These are phyloP conservation scores for Pseudogymnoascus verrucosus DNA, from an alignment of 2,329 filamentous ascomycete genomes.

Conservation along the genomic window DNA sequence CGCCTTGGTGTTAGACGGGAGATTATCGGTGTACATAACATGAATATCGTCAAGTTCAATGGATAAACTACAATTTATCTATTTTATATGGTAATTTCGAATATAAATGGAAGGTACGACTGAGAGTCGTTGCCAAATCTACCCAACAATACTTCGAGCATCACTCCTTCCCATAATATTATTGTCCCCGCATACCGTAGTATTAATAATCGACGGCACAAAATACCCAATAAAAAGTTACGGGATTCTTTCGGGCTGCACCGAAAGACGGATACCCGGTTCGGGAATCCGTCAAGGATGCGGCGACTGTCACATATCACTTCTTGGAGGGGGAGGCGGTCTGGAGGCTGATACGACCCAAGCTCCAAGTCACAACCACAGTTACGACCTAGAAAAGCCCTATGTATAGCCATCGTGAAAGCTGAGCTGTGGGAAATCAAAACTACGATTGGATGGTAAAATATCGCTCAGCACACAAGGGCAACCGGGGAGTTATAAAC, in stretches of 20 bases:
- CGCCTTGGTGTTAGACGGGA: conserved; percentile 9
- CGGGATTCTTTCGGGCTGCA: not conserved
- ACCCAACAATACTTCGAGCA: not conserved
- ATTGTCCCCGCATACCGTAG: not conserved
- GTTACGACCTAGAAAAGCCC: not conserved
- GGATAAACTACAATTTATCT: not conserved
- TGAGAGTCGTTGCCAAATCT: not conserved
- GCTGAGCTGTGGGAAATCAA: not conserved
- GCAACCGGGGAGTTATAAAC: not conserved
- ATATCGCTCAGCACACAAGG: not conserved
- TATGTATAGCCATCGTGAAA: not conserved
- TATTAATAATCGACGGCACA: not conserved
- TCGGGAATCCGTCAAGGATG: not conserved
- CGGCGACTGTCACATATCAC: not conserved
- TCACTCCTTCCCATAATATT: not conserved
- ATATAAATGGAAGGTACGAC: not conserved
- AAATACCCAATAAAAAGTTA: not conserved
- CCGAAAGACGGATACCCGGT: not conserved
- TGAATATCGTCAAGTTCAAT: not conserved
- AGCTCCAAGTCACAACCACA: not conserved
- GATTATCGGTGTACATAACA: not conserved
- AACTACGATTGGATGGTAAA: not conserved
- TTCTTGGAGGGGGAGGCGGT: not conserved
- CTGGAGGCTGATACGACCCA: not conserved
- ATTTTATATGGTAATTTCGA: not conserved